phyloP scores from a whole-genome alignment of 495 filamentous ascomycete genomes.

The Durotheca rogersii region DNA sequence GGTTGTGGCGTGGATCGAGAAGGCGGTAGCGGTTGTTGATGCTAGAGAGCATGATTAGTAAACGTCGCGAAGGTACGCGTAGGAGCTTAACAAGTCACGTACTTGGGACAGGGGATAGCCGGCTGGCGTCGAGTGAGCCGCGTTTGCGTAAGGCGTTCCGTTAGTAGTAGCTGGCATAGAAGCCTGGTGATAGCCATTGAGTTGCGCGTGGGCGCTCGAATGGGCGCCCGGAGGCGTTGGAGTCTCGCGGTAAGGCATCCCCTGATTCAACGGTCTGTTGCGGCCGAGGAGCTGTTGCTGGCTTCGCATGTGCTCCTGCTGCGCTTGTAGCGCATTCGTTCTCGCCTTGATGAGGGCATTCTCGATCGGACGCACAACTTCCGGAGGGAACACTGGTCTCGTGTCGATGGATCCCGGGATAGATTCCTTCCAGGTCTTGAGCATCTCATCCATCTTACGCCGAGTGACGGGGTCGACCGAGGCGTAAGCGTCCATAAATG shows the following conservation, averaged over 20 bases:
- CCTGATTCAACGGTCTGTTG: constrained; percentile 46
- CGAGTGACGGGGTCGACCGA: constrained; percentile 79
- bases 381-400: constrained; percentile 82
- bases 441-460: constrained; percentile 91
- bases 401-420: constrained; percentile 87
- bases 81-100: constrained; percentile 25
- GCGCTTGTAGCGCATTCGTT: constrained; percentile 69
- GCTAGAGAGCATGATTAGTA: too few relatives aligned
- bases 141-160: constrained; percentile 22
- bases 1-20: constrained; percentile 1
- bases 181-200: constrained; percentile 24
- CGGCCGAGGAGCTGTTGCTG: constrained; percentile 65
- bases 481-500: constrained; percentile 94
- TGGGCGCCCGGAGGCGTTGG: constrained; percentile 65
- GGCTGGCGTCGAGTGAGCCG: constrained; percentile 11
- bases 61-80: too few relatives aligned
- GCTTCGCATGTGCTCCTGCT: constrained; percentile 63
- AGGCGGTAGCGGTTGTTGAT: constrained; percentile 22
- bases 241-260: constrained; percentile 59
- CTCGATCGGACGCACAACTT: constrained; percentile 85
- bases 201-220: constrained; percentile 6
- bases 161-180: constrained; percentile 21
- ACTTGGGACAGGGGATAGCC: constrained; percentile 25
- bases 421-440: constrained; percentile 97
- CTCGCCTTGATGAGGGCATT: constrained; percentile 87